These are phyloP conservation scores for Fusarium sp. DNA, from an alignment of 2,329 filamentous ascomycete species.

Conservation along the genomic window DNA sequence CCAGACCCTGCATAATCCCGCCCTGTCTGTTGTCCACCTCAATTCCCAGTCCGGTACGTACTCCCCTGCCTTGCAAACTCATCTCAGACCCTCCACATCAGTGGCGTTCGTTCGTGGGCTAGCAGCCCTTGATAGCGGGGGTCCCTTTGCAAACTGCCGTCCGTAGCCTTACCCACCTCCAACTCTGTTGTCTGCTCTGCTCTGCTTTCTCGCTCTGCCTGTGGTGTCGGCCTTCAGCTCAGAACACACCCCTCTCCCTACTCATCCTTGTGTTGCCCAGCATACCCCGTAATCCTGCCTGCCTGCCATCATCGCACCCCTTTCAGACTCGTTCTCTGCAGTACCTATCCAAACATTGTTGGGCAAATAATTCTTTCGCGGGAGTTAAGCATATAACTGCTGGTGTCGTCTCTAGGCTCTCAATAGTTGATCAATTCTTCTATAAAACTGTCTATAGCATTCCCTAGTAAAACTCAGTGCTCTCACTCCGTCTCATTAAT, in stretches of 20 bases:
- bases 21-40: slow-evolving; percentile 46
- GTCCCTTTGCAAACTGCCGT: slow-evolving; percentile 53
- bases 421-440: slow-evolving; percentile 10
- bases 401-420: slow-evolving; percentile 30
- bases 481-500: slow-evolving; percentile 17
- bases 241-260: slow-evolving; percentile 41
- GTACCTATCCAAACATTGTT: too few species aligned
- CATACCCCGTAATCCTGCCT: slow-evolving; percentile 43
- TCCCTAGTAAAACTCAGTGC: slow-evolving; percentile 13
- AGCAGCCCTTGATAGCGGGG: slow-evolving; percentile 44
- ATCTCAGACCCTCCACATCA: slow-evolving; percentile 53
- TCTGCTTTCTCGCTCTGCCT: slow-evolving; percentile 4
- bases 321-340: slow-evolving; percentile 26
- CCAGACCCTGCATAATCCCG: slow-evolving; percentile 54
- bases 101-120: slow-evolving; percentile 49
- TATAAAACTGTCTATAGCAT: slow-evolving; percentile 18
- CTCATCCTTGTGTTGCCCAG: slow-evolving; percentile 21
- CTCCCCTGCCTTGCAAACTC: slow-evolving; percentile 42
- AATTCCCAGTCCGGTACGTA: slow-evolving; percentile 49
- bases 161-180: slow-evolving; percentile 52
- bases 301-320: slow-evolving; percentile 43
- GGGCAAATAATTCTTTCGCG: slow-evolving; percentile 12
- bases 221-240: slow-evolving; percentile 23
- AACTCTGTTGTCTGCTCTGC: slow-evolving; percentile 30
- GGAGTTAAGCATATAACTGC: slow-evolving; percentile 44